Percentiles rank a stretch among this genome's conserved stretches.
Evolutionary conservation across 257 asterid genomes (phyloP).

Genomic region (Solanum bulbocastanum): DNA sequence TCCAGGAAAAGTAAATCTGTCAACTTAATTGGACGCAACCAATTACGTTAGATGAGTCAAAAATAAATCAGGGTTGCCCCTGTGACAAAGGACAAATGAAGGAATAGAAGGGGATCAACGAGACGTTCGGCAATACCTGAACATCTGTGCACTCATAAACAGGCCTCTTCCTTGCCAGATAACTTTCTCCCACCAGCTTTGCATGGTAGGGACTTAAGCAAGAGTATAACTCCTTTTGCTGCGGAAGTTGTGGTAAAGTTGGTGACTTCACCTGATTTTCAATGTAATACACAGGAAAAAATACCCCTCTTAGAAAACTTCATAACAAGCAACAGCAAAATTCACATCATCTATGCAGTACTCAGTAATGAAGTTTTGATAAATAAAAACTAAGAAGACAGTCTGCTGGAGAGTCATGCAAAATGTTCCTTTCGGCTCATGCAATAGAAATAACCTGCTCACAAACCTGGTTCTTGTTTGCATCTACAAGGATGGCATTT

Average conservation of each 20-base stretch:
- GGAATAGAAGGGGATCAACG: not conserved
- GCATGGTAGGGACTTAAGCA: conserved; percentile 68
- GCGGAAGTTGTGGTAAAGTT: conserved; percentile 76
- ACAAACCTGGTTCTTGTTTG: conserved; percentile 84
- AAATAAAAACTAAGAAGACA: not conserved
- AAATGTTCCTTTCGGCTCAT: not conserved
- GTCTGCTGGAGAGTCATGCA: not conserved
- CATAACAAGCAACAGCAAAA: not conserved
- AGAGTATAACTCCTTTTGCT: conserved; percentile 62
- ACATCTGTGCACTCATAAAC: conserved; percentile 71
- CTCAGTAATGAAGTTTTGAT: not conserved
- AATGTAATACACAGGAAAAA: conserved; percentile 12
- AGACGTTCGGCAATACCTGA: conserved; percentile 38
- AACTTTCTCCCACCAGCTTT: conserved; percentile 93
- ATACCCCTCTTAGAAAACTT: not conserved
- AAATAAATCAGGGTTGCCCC: not conserved
- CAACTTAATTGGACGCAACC: not conserved
- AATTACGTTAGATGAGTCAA: not conserved
- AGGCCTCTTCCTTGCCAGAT: conserved; percentile 83
- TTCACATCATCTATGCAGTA: not conserved
- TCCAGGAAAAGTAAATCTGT: not conserved
- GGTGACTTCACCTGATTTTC: conserved; percentile 68
- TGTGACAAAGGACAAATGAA: not conserved
- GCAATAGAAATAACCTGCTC: not conserved
- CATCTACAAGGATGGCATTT: conserved; percentile 71